Conservation (phyloP, 352 stramenopile genomes). For the Blastocystis sp. region DNA sequence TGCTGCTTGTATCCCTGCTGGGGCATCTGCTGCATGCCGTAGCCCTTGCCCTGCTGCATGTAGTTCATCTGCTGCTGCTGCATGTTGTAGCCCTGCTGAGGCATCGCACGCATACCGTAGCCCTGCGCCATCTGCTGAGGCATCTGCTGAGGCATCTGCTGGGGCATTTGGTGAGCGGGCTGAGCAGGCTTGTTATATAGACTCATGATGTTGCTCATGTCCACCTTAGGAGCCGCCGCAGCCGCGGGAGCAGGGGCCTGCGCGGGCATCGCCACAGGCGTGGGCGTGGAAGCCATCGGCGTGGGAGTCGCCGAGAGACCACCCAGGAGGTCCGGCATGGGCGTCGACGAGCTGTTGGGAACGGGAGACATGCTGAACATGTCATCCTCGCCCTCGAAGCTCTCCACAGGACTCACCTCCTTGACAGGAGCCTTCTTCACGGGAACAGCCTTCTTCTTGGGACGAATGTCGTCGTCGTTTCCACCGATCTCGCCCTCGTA, state of each 20-base stretch:
- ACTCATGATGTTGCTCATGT: conserved; percentile 6
- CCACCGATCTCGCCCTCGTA: neutral
- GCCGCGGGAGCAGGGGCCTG: neutral
- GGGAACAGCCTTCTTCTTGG: conserved; percentile 4
- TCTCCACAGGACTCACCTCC: neutral
- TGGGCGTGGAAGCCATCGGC: neutral
- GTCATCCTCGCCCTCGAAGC: neutral
- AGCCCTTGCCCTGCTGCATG: no score
- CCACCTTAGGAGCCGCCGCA: neutral
- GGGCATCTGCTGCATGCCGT: no score
- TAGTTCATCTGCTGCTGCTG: neutral
- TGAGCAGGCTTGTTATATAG: neutral
- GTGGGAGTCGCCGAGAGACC: neutral
- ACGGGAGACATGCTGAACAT: conserved; percentile 39
- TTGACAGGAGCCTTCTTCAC: conserved; percentile 46
- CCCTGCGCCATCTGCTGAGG: neutral
- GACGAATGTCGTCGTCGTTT: neutral
- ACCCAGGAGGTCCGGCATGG: neutral
- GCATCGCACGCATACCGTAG: neutral
- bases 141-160: neutral
- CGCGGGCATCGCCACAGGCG: neutral
- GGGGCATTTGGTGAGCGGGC: neutral
- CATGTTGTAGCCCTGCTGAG: neutral
- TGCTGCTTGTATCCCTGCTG: neutral
- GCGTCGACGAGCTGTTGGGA: neutral